Base-by-base conservation (phyloP, 106 monocot genomes). In the Amphibolis antarctica region DNA sequence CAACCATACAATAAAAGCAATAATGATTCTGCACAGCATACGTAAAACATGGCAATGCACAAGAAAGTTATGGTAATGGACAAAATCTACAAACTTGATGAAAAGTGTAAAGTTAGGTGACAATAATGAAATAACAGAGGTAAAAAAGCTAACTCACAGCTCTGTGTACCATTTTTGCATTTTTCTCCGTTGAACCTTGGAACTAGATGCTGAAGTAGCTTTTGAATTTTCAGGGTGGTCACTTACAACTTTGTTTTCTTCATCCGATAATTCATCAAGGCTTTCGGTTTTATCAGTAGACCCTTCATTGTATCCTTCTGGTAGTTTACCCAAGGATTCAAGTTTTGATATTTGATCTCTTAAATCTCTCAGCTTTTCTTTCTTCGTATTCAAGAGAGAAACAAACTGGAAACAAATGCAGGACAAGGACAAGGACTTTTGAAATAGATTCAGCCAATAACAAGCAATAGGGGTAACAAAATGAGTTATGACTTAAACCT, bases 321-420 rank as follows among this genome's bases (percentile, higher is more conserved):
- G 29, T 9, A 44, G 55, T 9, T 64, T 70, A 28, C 30, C 75
- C 28, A 60, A 55, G 29, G 61, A 60, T 70, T 84, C 78, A 47
- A 75, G 42, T 69, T 82, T 79, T 19, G 79, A 73, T 44, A 86
- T 12, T 19, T 60, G 57, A 31, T 89, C 89, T 67, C 83, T 79
- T 51, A 94, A 81, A 42, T 89, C 79, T 76, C 83, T 81, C 36
- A 94, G 66, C 54, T 89, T 94, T 55, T 81, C 68, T 66, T 94
- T 94, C 71, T 94, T 94, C 14, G 93, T 89, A 69, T 89, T 94
- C 59, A 86, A 62, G 28, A 83, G 72, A 18, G 63, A 75, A 45
- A 86, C 80, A 84, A 94, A 94, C 89, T 89, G 53, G 44, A 64
- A 67, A 31, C 45, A 72, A 15, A 50, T n/a, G n/a, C n/a, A 49